Evolutionary conservation across 331 rosid species (phyloP), one percentile per base, ranked within the genome.

Genomic region (Cydonia oblonga): DNA sequence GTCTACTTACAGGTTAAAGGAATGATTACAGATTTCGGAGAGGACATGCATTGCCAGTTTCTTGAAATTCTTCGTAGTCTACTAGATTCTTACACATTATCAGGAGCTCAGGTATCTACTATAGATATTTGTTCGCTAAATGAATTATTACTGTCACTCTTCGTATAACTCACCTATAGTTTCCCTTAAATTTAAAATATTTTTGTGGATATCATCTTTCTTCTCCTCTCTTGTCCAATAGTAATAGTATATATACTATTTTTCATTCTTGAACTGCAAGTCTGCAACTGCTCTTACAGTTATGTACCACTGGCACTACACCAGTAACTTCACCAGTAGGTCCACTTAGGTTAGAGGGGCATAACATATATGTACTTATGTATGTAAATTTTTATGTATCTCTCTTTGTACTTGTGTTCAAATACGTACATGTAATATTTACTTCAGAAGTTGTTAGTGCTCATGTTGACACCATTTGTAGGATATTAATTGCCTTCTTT

Each of bases 1-100:
- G 58, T 64, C 79, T 42, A 63, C 71, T 44, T 79, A 24, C 83
- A 93, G 98, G 96, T 93, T 44, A 88, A 90, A 57, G 98, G 97
- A 84, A 84, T 93, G 96, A 70, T 85, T 66, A 89, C 98, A 56
- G 98, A 93, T 81, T 93, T 93, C 35, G 98, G 88, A 79, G 97
- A 90, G 69, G 86, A 85, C 78, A 93, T 90, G 98, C 89, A 93
- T 75, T 93, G 98, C 77, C 98, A 93, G 86, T 93, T 93, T 80
- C 96, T 90, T 83, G 98, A 93, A 88, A 93, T 93, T 82, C 96
- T 93, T 81, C 97, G 98, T 60, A 84, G 86, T 80, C 81, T 93
- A 60, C 81, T 93, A 83, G 97, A 93, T 85, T 90, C 97, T 8
- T 81, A 86, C 80, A 82, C 96, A 2, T 76, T 93, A 84, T 76